Percentiles rank a stretch among this genome's conserved stretches.
Conservation (phyloP, 2,329 filamentous ascomycete genomes). For the Aspergillus unguis region DNA sequence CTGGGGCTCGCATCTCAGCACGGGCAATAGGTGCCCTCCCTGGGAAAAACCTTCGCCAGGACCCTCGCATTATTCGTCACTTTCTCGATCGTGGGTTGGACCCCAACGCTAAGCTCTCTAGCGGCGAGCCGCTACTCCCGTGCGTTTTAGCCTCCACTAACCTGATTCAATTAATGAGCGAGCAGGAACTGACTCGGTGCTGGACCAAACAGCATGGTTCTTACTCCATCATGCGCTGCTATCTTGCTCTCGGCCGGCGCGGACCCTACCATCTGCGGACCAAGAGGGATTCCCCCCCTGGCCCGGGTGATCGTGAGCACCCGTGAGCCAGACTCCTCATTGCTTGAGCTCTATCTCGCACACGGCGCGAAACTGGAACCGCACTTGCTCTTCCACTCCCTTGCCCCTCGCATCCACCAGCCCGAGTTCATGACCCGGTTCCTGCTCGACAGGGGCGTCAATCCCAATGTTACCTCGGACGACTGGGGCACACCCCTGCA, state of each 20-base stretch:
- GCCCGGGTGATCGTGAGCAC: neutral
- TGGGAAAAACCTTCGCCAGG: neutral
- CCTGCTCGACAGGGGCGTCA: constrained; percentile 12
- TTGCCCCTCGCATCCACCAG: neutral
- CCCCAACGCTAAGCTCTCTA: neutral
- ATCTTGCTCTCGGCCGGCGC: neutral
- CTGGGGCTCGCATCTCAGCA: neutral
- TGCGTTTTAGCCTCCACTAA: no score
- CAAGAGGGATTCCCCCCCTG: neutral
- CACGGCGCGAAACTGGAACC: neutral
- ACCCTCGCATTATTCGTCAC: neutral
- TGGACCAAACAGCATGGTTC: neutral
- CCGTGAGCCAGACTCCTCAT: neutral
- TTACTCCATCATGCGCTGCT: neutral
- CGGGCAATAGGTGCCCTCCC: neutral
- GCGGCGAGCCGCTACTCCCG: neutral
- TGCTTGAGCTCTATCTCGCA: neutral
- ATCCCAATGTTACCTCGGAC: constrained; percentile 10
- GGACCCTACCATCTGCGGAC: neutral
- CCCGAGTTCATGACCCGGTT: constrained; percentile 9
- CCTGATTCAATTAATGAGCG: no score
- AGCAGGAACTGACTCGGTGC: neutral
- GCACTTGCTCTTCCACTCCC: neutral
- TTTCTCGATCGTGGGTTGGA: constrained; percentile 1
- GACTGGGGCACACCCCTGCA: constrained; percentile 14